Conservation (phyloP, 2,329 filamentous ascomycete species). For the Cladophialophora carrionii region DNA sequence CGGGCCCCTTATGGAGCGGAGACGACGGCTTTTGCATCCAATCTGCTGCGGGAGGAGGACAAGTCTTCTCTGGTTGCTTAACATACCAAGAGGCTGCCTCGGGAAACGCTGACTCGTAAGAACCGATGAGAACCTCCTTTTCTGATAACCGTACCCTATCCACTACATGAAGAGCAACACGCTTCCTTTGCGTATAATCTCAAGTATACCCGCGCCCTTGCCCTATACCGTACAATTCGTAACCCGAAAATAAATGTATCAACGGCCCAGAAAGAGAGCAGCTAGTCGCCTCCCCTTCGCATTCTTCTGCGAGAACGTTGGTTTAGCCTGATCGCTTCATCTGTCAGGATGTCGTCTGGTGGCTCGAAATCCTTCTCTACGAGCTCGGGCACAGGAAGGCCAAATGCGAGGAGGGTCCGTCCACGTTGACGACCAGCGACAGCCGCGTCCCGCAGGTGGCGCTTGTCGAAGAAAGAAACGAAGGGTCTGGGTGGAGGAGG, state of each 20-base stretch:
- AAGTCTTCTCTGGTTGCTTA: neutral
- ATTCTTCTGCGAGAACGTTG: constrained; percentile 40
- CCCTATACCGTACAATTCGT: constrained; percentile 16
- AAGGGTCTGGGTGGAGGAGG: constrained; percentile 63
- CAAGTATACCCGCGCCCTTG: neutral
- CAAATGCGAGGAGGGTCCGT: constrained; percentile 77
- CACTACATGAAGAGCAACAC: neutral
- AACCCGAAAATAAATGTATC: constrained; percentile 4
- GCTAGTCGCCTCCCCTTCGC: constrained; percentile 32
- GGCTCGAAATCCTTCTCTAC: constrained; percentile 72
- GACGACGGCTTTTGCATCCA: neutral
- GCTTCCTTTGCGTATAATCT: neutral
- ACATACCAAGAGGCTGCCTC: neutral
- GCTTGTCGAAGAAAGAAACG: constrained; percentile 83
- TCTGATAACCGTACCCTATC: neutral
- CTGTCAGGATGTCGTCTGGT: constrained; percentile 62
- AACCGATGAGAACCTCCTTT: neutral
- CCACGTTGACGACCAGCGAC: constrained; percentile 72
- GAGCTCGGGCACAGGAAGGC: constrained; percentile 75
- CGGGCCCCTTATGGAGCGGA: neutral
- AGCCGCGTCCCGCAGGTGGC: constrained; percentile 76
- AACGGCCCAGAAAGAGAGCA: neutral
- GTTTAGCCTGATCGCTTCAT: constrained; percentile 48
- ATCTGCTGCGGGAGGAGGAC: neutral
- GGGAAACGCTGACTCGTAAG: neutral